phyloP scores from a whole-genome alignment of 2,329 filamentous ascomycete genomes.

The Berkeleyomyces rouxiae region DNA sequence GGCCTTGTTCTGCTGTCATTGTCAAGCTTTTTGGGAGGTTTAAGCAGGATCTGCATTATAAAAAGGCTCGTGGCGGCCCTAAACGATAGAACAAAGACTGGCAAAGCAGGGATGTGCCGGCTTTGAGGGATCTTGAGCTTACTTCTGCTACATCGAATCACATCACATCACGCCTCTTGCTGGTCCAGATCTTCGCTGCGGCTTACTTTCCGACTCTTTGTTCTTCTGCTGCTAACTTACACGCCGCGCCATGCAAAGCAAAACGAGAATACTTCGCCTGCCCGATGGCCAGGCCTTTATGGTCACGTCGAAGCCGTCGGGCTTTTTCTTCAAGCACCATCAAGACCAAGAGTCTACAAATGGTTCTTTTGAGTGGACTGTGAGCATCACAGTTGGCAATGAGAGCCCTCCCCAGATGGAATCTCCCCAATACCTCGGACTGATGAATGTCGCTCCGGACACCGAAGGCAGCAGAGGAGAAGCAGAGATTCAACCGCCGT shows the following conservation, averaged over 20 bases:
- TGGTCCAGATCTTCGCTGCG: not conserved
- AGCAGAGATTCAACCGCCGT: constrained; percentile 15
- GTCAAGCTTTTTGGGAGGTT: not conserved
- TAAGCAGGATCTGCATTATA: not conserved
- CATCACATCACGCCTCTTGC: not conserved
- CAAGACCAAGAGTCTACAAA: constrained; percentile 53
- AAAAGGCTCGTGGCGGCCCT: not conserved
- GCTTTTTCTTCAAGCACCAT: constrained; percentile 73
- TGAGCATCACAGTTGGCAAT: constrained; percentile 60
- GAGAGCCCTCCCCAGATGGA: constrained; percentile 10
- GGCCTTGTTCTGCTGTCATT: not conserved
- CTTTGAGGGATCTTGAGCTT: not conserved
- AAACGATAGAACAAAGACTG: not conserved
- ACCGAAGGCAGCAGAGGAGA: not conserved
- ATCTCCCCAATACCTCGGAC: not conserved
- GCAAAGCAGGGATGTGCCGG: too few species aligned
- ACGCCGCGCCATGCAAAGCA: not conserved
- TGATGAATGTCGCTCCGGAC: too few species aligned
- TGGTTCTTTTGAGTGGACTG: constrained; percentile 78
- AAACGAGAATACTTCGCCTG: constrained; percentile 42
- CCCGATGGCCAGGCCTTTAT: constrained; percentile 77
- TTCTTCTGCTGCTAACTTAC: not conserved
- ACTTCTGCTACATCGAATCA: not conserved
- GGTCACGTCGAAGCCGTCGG: constrained; percentile 77
- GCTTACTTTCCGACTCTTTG: not conserved